Evolutionary conservation across 2,329 filamentous ascomycete species (phyloP).

Genomic region (Drechslera avenae): DNA sequence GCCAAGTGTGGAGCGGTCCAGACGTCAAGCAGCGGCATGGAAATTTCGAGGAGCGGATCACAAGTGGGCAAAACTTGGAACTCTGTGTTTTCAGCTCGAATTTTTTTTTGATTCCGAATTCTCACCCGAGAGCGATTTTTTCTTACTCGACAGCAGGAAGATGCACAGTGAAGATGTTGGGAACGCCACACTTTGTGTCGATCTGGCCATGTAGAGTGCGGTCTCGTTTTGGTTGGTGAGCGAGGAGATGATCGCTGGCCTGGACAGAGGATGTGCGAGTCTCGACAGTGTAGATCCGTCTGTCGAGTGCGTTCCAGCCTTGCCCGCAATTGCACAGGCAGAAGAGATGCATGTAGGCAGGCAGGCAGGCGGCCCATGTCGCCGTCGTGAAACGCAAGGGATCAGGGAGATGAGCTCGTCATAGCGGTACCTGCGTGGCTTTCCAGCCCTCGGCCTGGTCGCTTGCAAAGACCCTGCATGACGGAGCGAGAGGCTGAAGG

Average conservation of each 20-base stretch:
- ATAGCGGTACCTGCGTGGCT: conserved; percentile 23
- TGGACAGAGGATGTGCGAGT: neutral
- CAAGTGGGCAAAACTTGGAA: neutral
- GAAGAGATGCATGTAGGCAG: neutral
- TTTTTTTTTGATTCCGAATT: neutral
- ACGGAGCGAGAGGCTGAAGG: conserved; percentile 18
- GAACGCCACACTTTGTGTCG: neutral
- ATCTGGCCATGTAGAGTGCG: neutral
- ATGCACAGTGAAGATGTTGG: conserved; percentile 3
- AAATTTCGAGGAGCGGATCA: conserved; percentile 6
- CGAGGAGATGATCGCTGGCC: neutral
- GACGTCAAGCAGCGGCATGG: conserved; percentile 13
- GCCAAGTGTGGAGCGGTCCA: neutral
- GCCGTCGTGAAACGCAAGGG: neutral
- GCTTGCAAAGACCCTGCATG: conserved; percentile 5
- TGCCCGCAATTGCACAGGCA: neutral
- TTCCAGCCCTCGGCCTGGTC: conserved; percentile 5
- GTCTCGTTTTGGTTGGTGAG: neutral
- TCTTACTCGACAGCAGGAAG: neutral
- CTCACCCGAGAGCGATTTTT: neutral
- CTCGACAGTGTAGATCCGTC: no score
- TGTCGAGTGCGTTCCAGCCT: no score
- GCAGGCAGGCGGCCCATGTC: neutral
- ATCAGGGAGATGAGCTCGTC: conserved; percentile 6
- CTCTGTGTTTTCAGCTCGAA: neutral